phyloP scores from a whole-genome alignment of 1,284 basidiomycete species.

The Polyporus tsugae region DNA sequence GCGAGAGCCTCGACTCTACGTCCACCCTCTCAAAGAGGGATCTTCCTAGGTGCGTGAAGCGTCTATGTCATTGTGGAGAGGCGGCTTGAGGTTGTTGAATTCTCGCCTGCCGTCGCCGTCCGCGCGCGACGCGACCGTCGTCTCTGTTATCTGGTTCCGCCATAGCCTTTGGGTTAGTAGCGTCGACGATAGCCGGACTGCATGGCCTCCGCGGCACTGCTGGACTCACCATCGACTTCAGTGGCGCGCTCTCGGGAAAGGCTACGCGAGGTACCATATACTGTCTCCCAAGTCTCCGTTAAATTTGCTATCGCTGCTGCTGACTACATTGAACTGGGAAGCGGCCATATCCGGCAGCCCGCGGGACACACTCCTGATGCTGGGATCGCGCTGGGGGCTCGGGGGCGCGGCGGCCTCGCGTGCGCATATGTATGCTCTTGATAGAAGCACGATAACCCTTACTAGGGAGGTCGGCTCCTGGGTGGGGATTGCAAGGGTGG shows the following conservation, averaged over 20 bases:
- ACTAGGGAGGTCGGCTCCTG: slow-evolving; percentile 51
- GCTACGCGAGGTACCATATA: slow-evolving; percentile 51
- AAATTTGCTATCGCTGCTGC: slow-evolving; percentile 21
- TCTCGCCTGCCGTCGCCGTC: not conserved
- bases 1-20: too few relatives aligned
- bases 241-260: slow-evolving; percentile 34
- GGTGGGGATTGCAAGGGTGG: slow-evolving; percentile 69
- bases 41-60: not conserved
- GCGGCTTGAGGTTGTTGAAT: not conserved
- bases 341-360: slow-evolving; percentile 31
- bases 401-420: slow-evolving; percentile 19
- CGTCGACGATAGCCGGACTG: too few relatives aligned
- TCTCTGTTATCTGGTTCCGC: not conserved
- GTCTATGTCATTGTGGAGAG: too few relatives aligned
- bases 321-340: slow-evolving; percentile 19
- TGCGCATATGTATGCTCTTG: slow-evolving; percentile 44
- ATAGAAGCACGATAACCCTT: slow-evolving; percentile 43
- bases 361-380: slow-evolving; percentile 28
- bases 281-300: slow-evolving; percentile 47
- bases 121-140: too few relatives aligned
- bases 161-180: too few relatives aligned
- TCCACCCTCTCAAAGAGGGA: too few relatives aligned
- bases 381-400: slow-evolving; percentile 19
- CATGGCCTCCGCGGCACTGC: slow-evolving; percentile 51
- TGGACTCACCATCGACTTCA: slow-evolving; percentile 41